phyloP scores from a whole-genome alignment of 192 early-diverging fungal genomes.

The Coemansia sp. region DNA sequence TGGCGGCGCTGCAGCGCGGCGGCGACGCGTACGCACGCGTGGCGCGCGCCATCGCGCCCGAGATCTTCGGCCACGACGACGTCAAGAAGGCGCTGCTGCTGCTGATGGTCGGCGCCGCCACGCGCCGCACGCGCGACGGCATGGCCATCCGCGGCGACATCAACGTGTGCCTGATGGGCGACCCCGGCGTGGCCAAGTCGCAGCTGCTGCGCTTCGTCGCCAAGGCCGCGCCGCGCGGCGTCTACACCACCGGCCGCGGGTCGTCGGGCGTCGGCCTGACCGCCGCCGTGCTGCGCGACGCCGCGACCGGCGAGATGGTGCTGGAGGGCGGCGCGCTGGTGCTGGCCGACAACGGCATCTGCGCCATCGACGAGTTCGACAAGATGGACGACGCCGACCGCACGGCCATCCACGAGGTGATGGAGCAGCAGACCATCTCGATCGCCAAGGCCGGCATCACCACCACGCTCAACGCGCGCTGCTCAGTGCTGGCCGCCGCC shows the following conservation, averaged over 20 bases:
- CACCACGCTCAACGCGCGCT: constrained; percentile 93
- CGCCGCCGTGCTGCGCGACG: constrained; percentile 89
- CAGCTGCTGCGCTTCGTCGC: constrained; percentile 93
- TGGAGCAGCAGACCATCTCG: constrained; percentile 99
- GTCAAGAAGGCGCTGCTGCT: constrained; percentile 89
- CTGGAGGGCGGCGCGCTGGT: constrained; percentile 97
- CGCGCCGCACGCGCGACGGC: constrained; percentile 82
- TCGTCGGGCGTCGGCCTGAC: constrained; percentile 95
- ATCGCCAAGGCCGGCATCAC: constrained; percentile 98
- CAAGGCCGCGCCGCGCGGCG: constrained; percentile 91
- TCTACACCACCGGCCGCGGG: constrained; percentile 96
- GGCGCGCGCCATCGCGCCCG: constrained; percentile 77
- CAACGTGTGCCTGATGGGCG: constrained; percentile 97
- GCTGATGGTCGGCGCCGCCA: constrained; percentile 76
- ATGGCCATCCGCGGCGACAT: constrained; percentile 97
- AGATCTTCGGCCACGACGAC: constrained; percentile 91
- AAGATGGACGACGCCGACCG: constrained; percentile 98
- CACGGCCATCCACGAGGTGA: constrained; percentile 98
- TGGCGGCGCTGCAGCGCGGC: constrained; percentile 59
- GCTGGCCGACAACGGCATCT: constrained; percentile 96
- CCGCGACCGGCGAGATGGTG: constrained; percentile 92
- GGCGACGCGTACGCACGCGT: constrained; percentile 76
- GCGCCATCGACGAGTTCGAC: constrained; percentile 99
- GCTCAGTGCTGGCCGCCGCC: constrained; percentile 93
- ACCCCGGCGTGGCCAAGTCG: constrained; percentile 97